Evolutionary conservation across 129 eudicot genomes (phyloP).

Genomic region (Erigeron canadensis): DNA sequence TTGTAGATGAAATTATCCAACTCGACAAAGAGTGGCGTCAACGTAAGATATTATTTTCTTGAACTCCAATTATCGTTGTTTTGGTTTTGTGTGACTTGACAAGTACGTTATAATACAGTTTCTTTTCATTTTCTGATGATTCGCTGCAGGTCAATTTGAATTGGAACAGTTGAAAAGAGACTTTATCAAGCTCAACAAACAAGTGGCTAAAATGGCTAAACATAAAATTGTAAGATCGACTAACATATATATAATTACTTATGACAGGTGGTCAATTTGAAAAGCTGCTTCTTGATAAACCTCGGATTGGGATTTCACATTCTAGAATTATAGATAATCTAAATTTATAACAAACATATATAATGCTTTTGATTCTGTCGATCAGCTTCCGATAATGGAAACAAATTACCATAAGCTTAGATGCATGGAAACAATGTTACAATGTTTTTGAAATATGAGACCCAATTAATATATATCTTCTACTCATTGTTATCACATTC

Average conservation of each 20-base stretch:
- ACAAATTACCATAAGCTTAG: not conserved
- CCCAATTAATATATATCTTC: too few relatives aligned
- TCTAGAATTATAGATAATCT: not conserved
- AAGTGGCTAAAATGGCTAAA: constrained; percentile 60
- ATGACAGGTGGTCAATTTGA: not conserved
- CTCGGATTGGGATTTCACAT: not conserved
- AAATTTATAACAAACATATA: not conserved
- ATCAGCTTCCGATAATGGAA: not conserved
- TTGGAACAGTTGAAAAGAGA: constrained; percentile 66
- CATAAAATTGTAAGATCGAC: constrained; percentile 80
- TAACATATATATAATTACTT: too few relatives aligned
- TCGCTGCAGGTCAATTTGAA: constrained; percentile 83
- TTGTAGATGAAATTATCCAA: too few relatives aligned
- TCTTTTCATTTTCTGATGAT: too few relatives aligned
- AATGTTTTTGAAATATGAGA: not conserved
- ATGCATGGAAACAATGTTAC: not conserved
- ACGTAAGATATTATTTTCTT: too few relatives aligned
- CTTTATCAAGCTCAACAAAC: constrained; percentile 68
- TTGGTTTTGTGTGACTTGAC: too few relatives aligned
- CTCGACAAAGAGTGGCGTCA: too few relatives aligned
- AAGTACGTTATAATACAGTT: too few relatives aligned
- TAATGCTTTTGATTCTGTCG: not conserved
- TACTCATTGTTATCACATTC: too few relatives aligned
- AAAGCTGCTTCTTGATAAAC: not conserved
- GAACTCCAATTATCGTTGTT: too few relatives aligned